These are phyloP conservation scores for Penicillium argentinense DNA, from an alignment of 495 filamentous ascomycete species.

Conservation along the genomic window DNA sequence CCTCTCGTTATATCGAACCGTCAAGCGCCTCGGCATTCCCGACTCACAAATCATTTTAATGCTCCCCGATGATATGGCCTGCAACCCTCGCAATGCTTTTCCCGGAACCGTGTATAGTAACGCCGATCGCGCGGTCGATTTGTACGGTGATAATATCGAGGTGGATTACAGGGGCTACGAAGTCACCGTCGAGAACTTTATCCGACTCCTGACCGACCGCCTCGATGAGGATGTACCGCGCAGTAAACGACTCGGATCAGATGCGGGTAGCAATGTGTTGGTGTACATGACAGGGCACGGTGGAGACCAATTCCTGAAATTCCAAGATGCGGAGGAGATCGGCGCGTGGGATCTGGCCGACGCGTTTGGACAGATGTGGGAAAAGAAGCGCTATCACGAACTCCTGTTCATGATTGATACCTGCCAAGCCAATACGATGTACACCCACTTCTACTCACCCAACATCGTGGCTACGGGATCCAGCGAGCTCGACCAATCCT, in stretches of 20 bases:
- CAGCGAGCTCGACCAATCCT: constrained; percentile 89
- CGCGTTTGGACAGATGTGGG: constrained; percentile 99
- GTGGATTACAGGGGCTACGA: constrained; percentile 98
- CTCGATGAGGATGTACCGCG: constrained; percentile 90
- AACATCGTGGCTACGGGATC: constrained; percentile 96
- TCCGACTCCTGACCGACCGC: constrained; percentile 89
- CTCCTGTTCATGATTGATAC: constrained; percentile 99
- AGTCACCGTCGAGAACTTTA: constrained; percentile 98
- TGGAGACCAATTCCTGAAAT: constrained; percentile 98
- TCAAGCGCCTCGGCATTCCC: constrained; percentile 96
- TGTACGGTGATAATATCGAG: constrained; percentile 98
- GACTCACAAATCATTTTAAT: constrained; percentile 99
- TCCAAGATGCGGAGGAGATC: constrained; percentile 97
- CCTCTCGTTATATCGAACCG: constrained; percentile 94
- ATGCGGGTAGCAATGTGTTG: constrained; percentile 91
- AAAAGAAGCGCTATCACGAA: constrained; percentile 95
- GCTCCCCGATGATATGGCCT: constrained; percentile 99
- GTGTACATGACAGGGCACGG: constrained; percentile 99
- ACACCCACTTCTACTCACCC: constrained; percentile 93
- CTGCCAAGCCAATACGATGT: constrained; percentile 99
- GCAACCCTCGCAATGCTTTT: constrained; percentile 97
- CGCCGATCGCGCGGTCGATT: constrained; percentile 88
- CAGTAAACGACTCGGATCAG: constrained; percentile 87
- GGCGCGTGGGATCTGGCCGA: constrained; percentile 94
- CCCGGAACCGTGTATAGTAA: constrained; percentile 98